A percentile compares a stretch with the other conserved stretches of the same genome.
These are phyloP conservation scores for Aspergillus amoenus DNA, from an alignment of 2,329 filamentous ascomycete genomes.

Conservation along the genomic window DNA sequence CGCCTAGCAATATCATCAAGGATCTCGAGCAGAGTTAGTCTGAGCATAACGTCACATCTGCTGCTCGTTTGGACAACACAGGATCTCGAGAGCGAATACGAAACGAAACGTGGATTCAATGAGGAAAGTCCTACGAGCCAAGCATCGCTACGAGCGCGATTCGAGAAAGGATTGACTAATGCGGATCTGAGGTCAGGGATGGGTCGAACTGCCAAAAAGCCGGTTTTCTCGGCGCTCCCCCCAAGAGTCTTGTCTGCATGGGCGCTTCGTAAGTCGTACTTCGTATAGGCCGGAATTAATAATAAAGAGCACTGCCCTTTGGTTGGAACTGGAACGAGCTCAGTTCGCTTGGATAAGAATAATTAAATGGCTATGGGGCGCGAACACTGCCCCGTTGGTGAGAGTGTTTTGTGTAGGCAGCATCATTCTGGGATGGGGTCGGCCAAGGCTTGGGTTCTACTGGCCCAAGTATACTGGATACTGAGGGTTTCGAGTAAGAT, in stretches of 20 bases:
- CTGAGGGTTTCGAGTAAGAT: not conserved
- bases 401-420: not conserved
- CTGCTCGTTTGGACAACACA: not conserved
- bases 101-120: not conserved
- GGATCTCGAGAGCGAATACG: conserved; percentile 9
- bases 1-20: not conserved
- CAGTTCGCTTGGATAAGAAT: not conserved
- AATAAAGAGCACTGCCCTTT: not conserved
- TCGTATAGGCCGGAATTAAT: too few species aligned
- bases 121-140: not conserved
- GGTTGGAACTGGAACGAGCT: not conserved
- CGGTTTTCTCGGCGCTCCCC: not conserved
- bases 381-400: not conserved
- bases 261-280: too few species aligned
- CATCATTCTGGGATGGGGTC: not conserved
- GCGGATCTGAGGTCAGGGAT: conserved; percentile 3
- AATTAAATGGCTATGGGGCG: not conserved
- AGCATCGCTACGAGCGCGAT: not conserved
- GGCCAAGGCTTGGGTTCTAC: not conserved
- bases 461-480: not conserved
- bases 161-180: not conserved
- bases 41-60: not conserved
- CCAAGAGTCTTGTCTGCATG: not conserved
- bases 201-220: not conserved
- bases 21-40: not conserved